These are phyloP conservation scores for Pythium phragmiticola DNA, from an alignment of 352 stramenopile species.

Conservation along the genomic window DNA sequence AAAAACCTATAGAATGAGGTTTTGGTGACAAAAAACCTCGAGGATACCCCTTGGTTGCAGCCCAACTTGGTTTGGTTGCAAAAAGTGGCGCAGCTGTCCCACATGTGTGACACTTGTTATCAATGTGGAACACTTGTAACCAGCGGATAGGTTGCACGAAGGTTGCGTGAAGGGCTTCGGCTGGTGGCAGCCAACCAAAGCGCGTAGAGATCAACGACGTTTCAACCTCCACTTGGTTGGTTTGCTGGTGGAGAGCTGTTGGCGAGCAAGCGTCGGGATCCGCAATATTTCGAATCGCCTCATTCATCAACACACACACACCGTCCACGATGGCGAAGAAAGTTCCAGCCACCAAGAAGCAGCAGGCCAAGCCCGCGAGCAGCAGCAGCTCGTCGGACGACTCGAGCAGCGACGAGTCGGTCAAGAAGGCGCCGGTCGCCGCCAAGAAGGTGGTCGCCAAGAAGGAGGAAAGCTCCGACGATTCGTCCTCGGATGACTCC, in stretches of 20 bases:
- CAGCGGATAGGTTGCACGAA: constrained; percentile 19
- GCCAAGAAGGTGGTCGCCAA: constrained; percentile 41
- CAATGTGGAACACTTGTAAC: neutral
- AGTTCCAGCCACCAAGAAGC: constrained; percentile 35
- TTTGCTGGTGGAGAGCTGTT: constrained; percentile 7
- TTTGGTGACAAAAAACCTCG: constrained; percentile 13
- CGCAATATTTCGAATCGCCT: constrained; percentile 1
- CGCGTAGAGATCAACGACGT: constrained; percentile 22
- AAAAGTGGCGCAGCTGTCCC: constrained; percentile 8
- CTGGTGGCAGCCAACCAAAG: constrained; percentile 31
- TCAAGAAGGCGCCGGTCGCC: constrained; percentile 37
- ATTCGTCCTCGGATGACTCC: constrained; percentile 38
- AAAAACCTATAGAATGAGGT: constrained; percentile 19
- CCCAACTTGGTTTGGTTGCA: neutral
- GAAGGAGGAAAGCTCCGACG: constrained; percentile 44
- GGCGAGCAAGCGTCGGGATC: constrained; percentile 26
- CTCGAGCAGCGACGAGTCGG: constrained; percentile 40
- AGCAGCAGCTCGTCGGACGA: constrained; percentile 40
- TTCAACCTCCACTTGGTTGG: constrained; percentile 26
- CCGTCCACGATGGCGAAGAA: constrained; percentile 42
- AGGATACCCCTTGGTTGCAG: neutral
- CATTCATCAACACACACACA: constrained; percentile 18
- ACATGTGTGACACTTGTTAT: neutral
- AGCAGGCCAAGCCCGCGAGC: constrained; percentile 34
- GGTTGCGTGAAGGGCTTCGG: constrained; percentile 31